Evolutionary conservation across 1,139 yeast species (phyloP), one percentile per base, ranked within the genome.

Genomic region (Hemisphaericaspora xylofermentans): DNA sequence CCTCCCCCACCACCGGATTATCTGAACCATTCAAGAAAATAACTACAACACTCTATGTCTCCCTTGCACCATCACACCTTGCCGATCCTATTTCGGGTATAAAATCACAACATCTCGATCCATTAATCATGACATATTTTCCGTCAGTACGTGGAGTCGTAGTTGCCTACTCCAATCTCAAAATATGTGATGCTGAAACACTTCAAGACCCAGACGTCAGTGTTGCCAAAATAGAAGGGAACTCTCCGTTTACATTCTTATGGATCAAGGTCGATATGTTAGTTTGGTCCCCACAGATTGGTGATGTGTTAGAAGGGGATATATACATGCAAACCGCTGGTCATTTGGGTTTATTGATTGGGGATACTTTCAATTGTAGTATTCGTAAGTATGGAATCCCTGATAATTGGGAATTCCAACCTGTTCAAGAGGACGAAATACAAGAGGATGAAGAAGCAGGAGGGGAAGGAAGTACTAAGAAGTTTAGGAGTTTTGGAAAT

Each of bases 291-390:
- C 98, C 98, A 4, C 80, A 79, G 52, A 73, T 81, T 12, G 96
- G 95, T 5, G 98, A 93, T 56, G 67, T 72, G 1, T 64, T 91
- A 25, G 95, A 91, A 59, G 98, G 98, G 6, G 77, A 81, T 68
- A 77, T 87, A 43, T 88, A 88, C 66, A 81, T 93, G 78, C 97
- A 91, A 68, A 84, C 97, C 1, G 96, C 96, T 13, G 85, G 96
- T 7, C 98, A 93, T 59, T 84, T 94, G 56, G 98, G 98, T 46
- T 71, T 93, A 49, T 75, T 93, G 52, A 75, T 93, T 40, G 93
- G 88, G 60, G 98, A 93, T 63, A 88, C 95, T 1, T 93, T 93
- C 69, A 94, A 93, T 65, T 98, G 97, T 26, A 82, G 94, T 41
- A 88, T 93, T 50, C 88, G 87, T 62, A 82, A 87, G 61, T 84